Base-by-base conservation (phyloP, 2,329 filamentous ascomycete genomes). In the Madurella fahalii region DNA sequence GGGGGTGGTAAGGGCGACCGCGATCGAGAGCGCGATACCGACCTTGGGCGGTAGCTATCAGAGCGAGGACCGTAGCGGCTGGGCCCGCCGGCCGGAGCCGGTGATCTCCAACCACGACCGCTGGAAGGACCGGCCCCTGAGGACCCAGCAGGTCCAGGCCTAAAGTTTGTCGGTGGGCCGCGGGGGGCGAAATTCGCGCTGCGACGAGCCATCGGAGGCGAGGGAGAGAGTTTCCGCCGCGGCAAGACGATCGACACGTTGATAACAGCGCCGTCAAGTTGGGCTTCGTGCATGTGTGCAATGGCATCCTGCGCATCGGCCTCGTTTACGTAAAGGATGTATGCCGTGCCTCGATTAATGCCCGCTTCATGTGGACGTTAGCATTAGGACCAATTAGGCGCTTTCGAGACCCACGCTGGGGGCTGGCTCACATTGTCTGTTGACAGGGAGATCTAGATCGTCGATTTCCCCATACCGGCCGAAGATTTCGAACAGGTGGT, bases 211-310 rank as follows among this genome's bases (percentile, higher is more conserved):
- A 81, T 81, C 1, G 90, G 90, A 15, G 92, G 92, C 44, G 87
- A 84, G 16, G 84, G 84, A 7, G 89, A 92, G 65, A 96, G 89
- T 63, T 90, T 90, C 65, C 88, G 85, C 47, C 88, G 83, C 0
- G 90, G 90, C 37, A 95, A 77, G 25, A 96, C 90, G 61, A 96
- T 94, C 43, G 89, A 94, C 47, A 96, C 92, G 65, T 87, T 87
- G 66, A 96, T 85, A 40, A 84, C 78, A 18, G 86, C 83, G 49
- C 91, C 91, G 70, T 96, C 92, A 30, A 96, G 75, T 67, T 95
- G 89, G n/a, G 89, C 90, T 74, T 99, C 94, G 71, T 99, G 94
- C 94, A 99, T 97, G 69, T 95, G 89, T 16, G 92, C 84, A 63
- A 96, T 95, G 30, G 94, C 94, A 13, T 84, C 79, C 72, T 96